Evolutionary conservation across 177 flowering plant genomes (phyloP).

Genomic region (Vitis hybrid): DNA sequence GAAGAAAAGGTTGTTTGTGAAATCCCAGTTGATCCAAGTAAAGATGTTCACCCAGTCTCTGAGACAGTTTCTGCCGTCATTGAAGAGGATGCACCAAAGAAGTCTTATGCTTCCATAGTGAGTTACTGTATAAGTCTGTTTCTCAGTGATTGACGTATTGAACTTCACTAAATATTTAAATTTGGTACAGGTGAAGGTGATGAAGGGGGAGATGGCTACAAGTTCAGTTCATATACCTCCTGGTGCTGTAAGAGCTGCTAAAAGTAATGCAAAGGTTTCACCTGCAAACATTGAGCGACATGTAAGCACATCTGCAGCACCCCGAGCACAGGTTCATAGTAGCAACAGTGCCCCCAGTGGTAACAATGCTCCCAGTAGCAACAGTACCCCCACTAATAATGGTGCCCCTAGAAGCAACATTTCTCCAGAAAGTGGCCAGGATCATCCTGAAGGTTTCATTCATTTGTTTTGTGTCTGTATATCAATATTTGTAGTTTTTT

Average conservation of each 20-base stretch:
- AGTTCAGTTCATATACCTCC: background rate
- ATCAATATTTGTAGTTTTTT: background rate
- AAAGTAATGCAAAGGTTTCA: conserved; percentile 17
- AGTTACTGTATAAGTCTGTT: conserved; percentile 7
- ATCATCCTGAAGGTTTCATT: conserved; percentile 13
- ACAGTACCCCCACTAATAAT: conserved; percentile 9
- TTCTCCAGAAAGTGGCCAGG: background rate
- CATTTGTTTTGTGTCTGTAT: background rate
- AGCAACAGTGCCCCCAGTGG: conserved; percentile 6
- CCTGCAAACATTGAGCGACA: conserved; percentile 17
- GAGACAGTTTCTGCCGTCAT: conserved; percentile 8
- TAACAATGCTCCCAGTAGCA: conserved; percentile 14
- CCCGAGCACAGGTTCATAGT: conserved; percentile 11
- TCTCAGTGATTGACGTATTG: background rate
- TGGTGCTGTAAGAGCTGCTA: conserved; percentile 1
- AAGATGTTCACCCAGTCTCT: conserved; percentile 4
- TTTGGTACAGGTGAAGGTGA: conserved; percentile 20
- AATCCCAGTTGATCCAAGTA: background rate
- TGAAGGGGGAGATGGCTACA: conserved; percentile 17
- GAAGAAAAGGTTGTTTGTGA: conserved; percentile 14
- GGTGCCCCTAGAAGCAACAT: conserved; percentile 2
- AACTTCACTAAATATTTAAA: background rate
- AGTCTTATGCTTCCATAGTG: conserved; percentile 39
- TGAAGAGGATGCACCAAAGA: conserved; percentile 29
- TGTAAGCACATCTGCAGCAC: conserved; percentile 7